Percentiles rank a stretch among this genome's conserved stretches.
phyloP scores from a whole-genome alignment of 331 rosid genomes.

The Dryas integrifolia region DNA sequence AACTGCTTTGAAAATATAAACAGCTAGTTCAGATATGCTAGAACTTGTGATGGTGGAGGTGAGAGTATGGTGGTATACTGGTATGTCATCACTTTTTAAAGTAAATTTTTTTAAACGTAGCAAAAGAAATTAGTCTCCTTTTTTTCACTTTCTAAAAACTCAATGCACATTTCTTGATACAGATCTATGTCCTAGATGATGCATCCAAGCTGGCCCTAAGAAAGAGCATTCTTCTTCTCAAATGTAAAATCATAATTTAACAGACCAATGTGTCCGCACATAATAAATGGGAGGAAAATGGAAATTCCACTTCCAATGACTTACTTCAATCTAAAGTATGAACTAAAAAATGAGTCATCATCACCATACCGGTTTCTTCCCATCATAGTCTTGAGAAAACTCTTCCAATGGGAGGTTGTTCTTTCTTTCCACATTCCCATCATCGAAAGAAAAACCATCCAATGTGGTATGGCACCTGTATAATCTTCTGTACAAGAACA shows the following conservation, averaged over 20 bases:
- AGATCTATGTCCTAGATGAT: not conserved
- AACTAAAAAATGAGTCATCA: constrained; percentile 3
- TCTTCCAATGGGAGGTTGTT: constrained; percentile 48
- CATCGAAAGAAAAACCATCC: constrained; percentile 60
- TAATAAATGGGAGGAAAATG: not conserved
- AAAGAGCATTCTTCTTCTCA: not conserved
- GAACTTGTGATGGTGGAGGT: not conserved
- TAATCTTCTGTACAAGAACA: constrained; percentile 76
- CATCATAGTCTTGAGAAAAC: constrained; percentile 58
- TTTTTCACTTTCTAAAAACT: not conserved
- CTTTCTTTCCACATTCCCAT: constrained; percentile 76
- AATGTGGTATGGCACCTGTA: constrained; percentile 76
- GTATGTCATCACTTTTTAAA: too few relatives aligned
- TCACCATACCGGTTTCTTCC: constrained; percentile 77
- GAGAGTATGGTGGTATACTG: not conserved
- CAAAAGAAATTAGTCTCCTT: not conserved
- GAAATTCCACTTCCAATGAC: not conserved
- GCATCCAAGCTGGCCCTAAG: not conserved
- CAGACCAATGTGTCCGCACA: not conserved
- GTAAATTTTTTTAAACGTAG: too few relatives aligned
- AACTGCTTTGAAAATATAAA: not conserved
- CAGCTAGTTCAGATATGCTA: not conserved
- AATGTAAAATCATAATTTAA: not conserved
- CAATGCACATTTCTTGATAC: not conserved
- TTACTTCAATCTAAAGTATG: not conserved